phyloP scores from a whole-genome alignment of 768 basidiomycete species.

The Dentipellis fragilis region DNA sequence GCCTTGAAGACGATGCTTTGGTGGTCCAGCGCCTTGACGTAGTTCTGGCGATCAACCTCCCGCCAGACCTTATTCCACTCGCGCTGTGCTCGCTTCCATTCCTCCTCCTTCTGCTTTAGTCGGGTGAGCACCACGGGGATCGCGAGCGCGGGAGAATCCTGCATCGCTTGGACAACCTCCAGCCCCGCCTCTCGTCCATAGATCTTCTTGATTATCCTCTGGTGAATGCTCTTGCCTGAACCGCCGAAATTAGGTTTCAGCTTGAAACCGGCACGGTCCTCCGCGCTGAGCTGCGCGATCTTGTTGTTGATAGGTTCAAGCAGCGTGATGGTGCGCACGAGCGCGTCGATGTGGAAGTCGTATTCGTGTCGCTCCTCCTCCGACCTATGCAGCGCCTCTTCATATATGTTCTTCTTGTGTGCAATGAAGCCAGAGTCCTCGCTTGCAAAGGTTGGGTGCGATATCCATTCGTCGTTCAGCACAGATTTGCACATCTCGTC shows the following conservation, averaged over 20 bases:
- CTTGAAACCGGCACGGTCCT: conserved; percentile 76
- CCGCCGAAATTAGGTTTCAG: conserved; percentile 85
- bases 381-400: conserved; percentile 90
- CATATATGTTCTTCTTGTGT: conserved; percentile 91
- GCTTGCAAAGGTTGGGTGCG: conserved; percentile 90
- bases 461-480: conserved; percentile 97
- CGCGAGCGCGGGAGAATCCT: conserved; percentile 82
- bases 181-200: conserved; percentile 81
- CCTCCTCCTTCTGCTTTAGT: conserved; percentile 93
- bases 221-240: conserved; percentile 77
- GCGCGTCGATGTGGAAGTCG: conserved; percentile 96
- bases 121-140: conserved; percentile 85
- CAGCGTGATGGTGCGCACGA: conserved; percentile 79
- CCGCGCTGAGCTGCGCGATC: conserved; percentile 64
- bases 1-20: conserved; percentile 87
- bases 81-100: conserved; percentile 94
- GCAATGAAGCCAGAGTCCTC: conserved; percentile 89
- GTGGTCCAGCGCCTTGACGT: conserved; percentile 87
- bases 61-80: conserved; percentile 99
- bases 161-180: conserved; percentile 80
- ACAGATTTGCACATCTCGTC: conserved; percentile 96
- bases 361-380: conserved; percentile 99
- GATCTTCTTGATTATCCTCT: conserved; percentile 92
- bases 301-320: conserved; percentile 89
- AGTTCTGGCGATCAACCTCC: conserved; percentile 92